Conservation (phyloP, 2,329 filamentous ascomycete genomes). For the Ceratocystis papillata region DNA sequence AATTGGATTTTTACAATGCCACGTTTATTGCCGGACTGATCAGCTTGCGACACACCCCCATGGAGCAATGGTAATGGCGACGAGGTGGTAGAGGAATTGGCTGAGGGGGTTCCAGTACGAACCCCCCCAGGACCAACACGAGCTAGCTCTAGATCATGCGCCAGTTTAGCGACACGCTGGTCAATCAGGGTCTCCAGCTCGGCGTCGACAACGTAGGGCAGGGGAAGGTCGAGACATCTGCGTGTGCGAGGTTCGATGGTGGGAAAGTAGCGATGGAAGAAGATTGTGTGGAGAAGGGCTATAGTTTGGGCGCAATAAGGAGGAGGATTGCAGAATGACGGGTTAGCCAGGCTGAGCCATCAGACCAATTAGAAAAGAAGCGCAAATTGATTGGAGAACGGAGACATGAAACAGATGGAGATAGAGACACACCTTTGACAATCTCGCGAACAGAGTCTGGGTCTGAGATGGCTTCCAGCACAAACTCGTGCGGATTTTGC, state of each 20-base stretch:
- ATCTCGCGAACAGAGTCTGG: constrained; percentile 82
- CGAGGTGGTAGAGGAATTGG: constrained; percentile 6
- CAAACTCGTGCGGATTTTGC: constrained; percentile 51
- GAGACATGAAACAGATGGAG: neutral
- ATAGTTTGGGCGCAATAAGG: constrained; percentile 21
- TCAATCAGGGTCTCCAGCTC: constrained; percentile 92
- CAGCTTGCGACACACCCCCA: constrained; percentile 19
- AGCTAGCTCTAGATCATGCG: constrained; percentile 20
- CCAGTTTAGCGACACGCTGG: constrained; percentile 64
- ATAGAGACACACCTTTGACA: constrained; percentile 59
- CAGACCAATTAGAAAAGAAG: constrained; percentile 21
- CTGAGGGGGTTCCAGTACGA: constrained; percentile 24
- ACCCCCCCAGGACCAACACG: constrained; percentile 25
- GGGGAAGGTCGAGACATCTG: constrained; percentile 80
- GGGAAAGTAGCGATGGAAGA: constrained; percentile 97
- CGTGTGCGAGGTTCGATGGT: constrained; percentile 70
- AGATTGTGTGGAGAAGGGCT: constrained; percentile 94
- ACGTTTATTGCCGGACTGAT: constrained; percentile 46
- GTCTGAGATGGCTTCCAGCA: constrained; percentile 87
- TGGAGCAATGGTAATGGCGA: constrained; percentile 19
- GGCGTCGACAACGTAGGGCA: constrained; percentile 79
- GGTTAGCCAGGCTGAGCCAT: constrained; percentile 13
- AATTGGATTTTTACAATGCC: constrained; percentile 82
- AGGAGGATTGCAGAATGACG: constrained; percentile 21
- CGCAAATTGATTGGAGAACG: constrained; percentile 15